These are phyloP conservation scores for Colletotrichum sp. DNA, from an alignment of 2,329 filamentous ascomycete genomes.

Conservation along the genomic window DNA sequence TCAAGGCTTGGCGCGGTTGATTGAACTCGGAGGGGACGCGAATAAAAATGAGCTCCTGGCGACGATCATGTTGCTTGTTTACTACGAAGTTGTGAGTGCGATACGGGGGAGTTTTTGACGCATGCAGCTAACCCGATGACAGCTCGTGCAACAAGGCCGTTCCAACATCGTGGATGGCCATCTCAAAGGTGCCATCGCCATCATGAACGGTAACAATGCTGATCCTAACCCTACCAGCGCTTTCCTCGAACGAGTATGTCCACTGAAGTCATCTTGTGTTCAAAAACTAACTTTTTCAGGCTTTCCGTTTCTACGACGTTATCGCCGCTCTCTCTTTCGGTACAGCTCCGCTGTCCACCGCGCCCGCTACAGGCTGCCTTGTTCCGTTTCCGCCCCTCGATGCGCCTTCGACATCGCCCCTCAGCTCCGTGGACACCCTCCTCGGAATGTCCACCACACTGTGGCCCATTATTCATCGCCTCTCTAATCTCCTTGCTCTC, in stretches of 20 bases:
- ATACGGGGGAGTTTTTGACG: not conserved
- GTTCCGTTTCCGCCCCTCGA: slow-evolving; percentile 53
- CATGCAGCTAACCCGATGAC: not conserved
- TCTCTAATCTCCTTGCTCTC: slow-evolving; percentile 59
- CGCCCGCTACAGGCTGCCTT: slow-evolving; percentile 51
- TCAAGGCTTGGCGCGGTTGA: slow-evolving; percentile 60
- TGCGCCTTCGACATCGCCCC: slow-evolving; percentile 48
- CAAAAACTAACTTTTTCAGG: slow-evolving; percentile 40
- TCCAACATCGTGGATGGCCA: slow-evolving; percentile 67
- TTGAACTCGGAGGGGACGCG: slow-evolving; percentile 54
- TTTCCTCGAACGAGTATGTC: slow-evolving; percentile 62
- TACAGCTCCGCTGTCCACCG: slow-evolving; percentile 58
- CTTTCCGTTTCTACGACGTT: slow-evolving; percentile 70
- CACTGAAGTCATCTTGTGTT: not conserved
- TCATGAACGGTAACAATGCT: slow-evolving; percentile 56
- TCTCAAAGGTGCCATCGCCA: slow-evolving; percentile 65
- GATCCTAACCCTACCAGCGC: slow-evolving; percentile 55
- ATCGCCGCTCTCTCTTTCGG: slow-evolving; percentile 67
- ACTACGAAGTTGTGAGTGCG: slow-evolving; percentile 66
- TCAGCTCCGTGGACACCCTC: slow-evolving; percentile 61
- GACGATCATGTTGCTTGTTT: slow-evolving; percentile 65
- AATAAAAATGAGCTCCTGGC: slow-evolving; percentile 64
- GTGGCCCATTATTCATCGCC: slow-evolving; percentile 67
- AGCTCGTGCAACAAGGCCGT: slow-evolving; percentile 65
- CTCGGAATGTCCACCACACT: slow-evolving; percentile 67